Conservation (phyloP, 2,329 filamentous ascomycete species). For the Paraphaeosphaeria sporulosa region DNA sequence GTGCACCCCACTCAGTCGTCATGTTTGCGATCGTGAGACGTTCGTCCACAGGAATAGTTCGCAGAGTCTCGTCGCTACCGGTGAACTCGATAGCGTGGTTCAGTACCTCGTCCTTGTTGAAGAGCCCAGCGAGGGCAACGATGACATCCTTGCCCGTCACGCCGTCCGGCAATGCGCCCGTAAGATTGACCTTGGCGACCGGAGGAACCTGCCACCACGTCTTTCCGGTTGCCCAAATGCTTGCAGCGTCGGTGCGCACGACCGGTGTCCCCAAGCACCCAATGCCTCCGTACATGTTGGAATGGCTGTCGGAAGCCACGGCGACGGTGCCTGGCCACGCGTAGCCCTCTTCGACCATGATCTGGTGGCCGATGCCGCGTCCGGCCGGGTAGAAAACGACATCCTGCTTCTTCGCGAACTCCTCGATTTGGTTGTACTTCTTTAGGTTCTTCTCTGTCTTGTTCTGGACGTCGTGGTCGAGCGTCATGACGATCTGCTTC, state of each 20-base stretch:
- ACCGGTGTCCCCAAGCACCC: constrained; percentile 80
- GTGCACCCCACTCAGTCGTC: constrained; percentile 81
- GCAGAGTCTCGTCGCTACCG: constrained; percentile 79
- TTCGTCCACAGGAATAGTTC: constrained; percentile 74
- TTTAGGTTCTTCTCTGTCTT: constrained; percentile 77
- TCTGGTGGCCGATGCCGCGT: constrained; percentile 86
- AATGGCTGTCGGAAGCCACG: constrained; percentile 81
- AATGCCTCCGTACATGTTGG: constrained; percentile 84
- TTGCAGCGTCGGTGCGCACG: constrained; percentile 86
- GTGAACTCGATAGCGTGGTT: constrained; percentile 92
- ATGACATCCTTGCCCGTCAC: constrained; percentile 96
- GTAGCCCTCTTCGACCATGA: constrained; percentile 86
- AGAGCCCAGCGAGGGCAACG: constrained; percentile 83
- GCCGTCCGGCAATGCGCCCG: constrained; percentile 75
- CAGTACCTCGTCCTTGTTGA: constrained; percentile 86
- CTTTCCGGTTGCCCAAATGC: constrained; percentile 81
- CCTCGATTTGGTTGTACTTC: constrained; percentile 83
- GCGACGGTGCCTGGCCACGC: constrained; percentile 85
- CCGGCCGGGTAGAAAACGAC: constrained; percentile 80
- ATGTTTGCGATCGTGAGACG: constrained; percentile 81
- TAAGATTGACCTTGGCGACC: constrained; percentile 80
- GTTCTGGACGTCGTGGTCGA: constrained; percentile 92
- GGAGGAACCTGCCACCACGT: constrained; percentile 94
- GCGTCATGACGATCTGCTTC: constrained; percentile 78
- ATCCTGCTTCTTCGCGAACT: constrained; percentile 80